Conservation (phyloP, 2,329 filamentous ascomycete species). For the Sclerotiophoma versabilis region DNA sequence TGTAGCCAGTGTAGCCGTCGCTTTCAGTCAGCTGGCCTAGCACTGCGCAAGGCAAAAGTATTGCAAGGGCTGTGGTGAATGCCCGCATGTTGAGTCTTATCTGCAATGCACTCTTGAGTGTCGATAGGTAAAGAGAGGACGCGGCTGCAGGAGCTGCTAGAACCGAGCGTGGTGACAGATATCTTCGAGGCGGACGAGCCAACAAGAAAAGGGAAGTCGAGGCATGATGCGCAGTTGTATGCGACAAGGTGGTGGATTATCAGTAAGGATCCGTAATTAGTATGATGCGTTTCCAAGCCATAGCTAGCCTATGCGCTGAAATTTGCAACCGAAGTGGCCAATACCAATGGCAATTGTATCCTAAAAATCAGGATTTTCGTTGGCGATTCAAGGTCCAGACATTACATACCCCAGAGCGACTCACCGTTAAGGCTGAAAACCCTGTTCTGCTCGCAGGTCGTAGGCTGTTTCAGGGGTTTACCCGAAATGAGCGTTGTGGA, state of each 20-base stretch:
- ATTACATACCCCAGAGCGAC: conserved; percentile 24
- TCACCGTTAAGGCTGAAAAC: conserved; percentile 23
- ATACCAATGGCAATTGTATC: conserved; percentile 17
- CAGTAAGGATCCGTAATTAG: conserved; percentile 33
- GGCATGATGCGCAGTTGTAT: conserved; percentile 13
- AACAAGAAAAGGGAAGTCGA: conserved; percentile 25
- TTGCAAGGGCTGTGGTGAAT: conserved; percentile 33
- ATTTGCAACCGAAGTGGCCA: conserved; percentile 40
- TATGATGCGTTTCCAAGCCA: conserved; percentile 20
- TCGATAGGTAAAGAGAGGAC: conserved; percentile 23
- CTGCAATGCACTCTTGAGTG: neutral
- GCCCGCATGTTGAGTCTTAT: conserved; percentile 29
- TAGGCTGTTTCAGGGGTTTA: conserved; percentile 39
- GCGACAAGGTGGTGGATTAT: conserved; percentile 24
- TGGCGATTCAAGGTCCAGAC: conserved; percentile 25
- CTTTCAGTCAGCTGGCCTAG: conserved; percentile 42
- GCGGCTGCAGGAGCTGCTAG: conserved; percentile 31
- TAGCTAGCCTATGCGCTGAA: conserved; percentile 21
- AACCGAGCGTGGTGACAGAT: conserved; percentile 17
- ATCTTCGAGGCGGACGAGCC: conserved; percentile 20
- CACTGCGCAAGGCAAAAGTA: conserved; percentile 45
- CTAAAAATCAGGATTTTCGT: conserved; percentile 36
- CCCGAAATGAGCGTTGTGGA: conserved; percentile 43
- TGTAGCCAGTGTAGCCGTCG: conserved; percentile 64
- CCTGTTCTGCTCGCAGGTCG: conserved; percentile 31